phyloP scores from a whole-genome alignment of 192 early-diverging fungal species.

The Phlyctochytrium bullatum region DNA sequence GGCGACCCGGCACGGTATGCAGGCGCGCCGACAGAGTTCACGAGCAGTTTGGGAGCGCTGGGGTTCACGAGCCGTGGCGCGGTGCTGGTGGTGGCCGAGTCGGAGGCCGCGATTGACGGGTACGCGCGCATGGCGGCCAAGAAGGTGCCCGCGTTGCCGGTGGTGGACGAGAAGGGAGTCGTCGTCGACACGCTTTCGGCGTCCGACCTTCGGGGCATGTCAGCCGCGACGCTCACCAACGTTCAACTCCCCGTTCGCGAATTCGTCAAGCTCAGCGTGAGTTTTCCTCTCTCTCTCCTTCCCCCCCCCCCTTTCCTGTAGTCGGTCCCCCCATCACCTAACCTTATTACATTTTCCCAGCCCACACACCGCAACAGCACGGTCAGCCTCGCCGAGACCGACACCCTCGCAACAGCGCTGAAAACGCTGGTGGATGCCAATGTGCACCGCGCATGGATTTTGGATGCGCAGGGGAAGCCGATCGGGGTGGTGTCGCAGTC shows the following conservation, averaged over 20 bases:
- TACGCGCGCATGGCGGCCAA: conserved; percentile 50
- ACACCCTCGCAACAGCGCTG: conserved; percentile 38
- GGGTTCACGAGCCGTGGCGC: conserved; percentile 11
- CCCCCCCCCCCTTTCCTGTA: background rate
- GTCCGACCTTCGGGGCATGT: conserved; percentile 52
- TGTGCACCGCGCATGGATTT: conserved; percentile 62
- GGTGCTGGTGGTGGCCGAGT: conserved; percentile 37
- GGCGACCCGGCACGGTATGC: conserved; percentile 14
- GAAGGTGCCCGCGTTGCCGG: conserved; percentile 54
- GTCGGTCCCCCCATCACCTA: background rate
- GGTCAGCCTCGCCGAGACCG: conserved; percentile 14
- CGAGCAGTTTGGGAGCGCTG: conserved; percentile 34
- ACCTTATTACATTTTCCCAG: conserved; percentile 2
- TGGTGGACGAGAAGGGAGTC: conserved; percentile 43
- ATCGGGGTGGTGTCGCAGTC: conserved; percentile 56
- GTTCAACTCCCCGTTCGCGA: conserved; percentile 47
- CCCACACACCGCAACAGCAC: background rate
- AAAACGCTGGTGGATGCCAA: conserved; percentile 36
- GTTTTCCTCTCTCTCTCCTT: conserved; percentile 7
- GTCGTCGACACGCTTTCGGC: conserved; percentile 48
- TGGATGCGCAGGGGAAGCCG: conserved; percentile 34
- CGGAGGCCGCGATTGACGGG: conserved; percentile 49
- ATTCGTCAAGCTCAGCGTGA: conserved; percentile 47
- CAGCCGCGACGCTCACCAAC: conserved; percentile 37
- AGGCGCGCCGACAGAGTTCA: conserved; percentile 28